Evolutionary conservation across 78 protist species (phyloP), one percentile per base, ranked within the genome.

Genomic region (Capsaspora owczarzaki): DNA sequence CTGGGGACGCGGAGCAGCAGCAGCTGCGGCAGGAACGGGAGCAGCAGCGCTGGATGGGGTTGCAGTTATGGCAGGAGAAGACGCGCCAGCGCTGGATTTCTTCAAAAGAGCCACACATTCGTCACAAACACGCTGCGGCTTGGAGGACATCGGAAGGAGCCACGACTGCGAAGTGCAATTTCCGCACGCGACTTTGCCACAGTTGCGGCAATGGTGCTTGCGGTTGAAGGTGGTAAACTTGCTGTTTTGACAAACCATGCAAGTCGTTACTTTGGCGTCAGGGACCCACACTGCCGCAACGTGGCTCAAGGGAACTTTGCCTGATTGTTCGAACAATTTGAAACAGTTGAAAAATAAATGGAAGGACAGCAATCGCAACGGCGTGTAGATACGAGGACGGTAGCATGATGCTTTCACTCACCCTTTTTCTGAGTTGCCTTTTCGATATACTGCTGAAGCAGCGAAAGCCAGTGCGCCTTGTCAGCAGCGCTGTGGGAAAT

Each of bases 221-320:
- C 72, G 72, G 23, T 63, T 63, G 12, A 63, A 63, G 14, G 72
- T 8, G 40, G 42, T 41, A 14, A 63, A 63, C 43, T 35, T 29
- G 2, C 33, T 41, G 1, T 8, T 6, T 41, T 63, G 27, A 41
- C 72, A 63, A 23, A 63, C 72, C 72, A 63, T 63, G 72, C 72
- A 63, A 20, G 25, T 6, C 23, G 33, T 25, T 1, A 63, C 72
- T 35, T 35, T 41, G 19, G 43, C 10, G 72, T 63, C 72, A 41
- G 72, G 72, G 33, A 63, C 72, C 72, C 72, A 63, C 66, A 56
- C 66, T 16, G 66, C 66, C 8, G 66, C 66, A 3, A 56, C 66
- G 33, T 56, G 66, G 14, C 25, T 12, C 66, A 56, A 25, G 35
- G 33, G 66, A 16, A 10, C 66, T 56, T n/a, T n/a, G n/a, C n/a